These are phyloP conservation scores for Psilocybe subaeruginosa DNA, from an alignment of 768 basidiomycete genomes.

Conservation along the genomic window DNA sequence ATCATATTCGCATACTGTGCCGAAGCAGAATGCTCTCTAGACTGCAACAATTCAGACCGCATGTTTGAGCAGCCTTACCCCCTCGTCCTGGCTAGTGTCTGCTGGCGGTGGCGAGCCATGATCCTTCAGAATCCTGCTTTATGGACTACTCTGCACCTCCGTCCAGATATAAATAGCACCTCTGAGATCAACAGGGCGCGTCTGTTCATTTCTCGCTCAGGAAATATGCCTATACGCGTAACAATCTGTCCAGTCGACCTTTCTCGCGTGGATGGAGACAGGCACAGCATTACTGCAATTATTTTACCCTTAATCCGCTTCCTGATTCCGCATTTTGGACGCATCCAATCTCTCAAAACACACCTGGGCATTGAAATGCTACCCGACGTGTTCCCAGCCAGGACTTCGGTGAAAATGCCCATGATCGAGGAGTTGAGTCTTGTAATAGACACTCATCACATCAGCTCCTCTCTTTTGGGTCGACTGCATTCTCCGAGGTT, in stretches of 20 bases:
- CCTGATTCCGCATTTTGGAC: conserved; percentile 16
- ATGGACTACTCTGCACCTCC: conserved; percentile 23
- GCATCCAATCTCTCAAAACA: conserved; percentile 17
- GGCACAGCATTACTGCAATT: conserved; percentile 3
- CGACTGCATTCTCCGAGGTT: conserved; percentile 17
- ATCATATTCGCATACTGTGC: conserved; percentile 23
- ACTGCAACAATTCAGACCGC: conserved; percentile 4
- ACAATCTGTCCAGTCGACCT: conserved; percentile 15
- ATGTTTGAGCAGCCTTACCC: conserved; percentile 11
- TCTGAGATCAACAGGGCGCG: conserved; percentile 7
- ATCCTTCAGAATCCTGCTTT: conserved; percentile 20
- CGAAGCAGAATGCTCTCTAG: conserved; percentile 11
- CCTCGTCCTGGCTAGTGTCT: conserved; percentile 20
- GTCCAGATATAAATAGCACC: conserved; percentile 1
- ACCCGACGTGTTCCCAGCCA: conserved; percentile 13
- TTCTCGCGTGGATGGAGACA: conserved; percentile 2
- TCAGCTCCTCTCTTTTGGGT: conserved; percentile 8
- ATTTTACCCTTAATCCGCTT: conserved; percentile 13
- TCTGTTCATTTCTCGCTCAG: conserved; percentile 20
- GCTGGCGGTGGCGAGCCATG: conserved; percentile 22
- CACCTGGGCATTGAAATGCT: conserved; percentile 17
- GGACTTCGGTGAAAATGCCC: conserved; percentile 12
- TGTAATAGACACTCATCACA: conserved; percentile 13
- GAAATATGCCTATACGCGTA: conserved; percentile 19
- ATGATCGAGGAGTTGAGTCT: conserved; percentile 17